Evolutionary conservation across 306 rosid species (phyloP).

Genomic region (Alnus glutinosa): DNA sequence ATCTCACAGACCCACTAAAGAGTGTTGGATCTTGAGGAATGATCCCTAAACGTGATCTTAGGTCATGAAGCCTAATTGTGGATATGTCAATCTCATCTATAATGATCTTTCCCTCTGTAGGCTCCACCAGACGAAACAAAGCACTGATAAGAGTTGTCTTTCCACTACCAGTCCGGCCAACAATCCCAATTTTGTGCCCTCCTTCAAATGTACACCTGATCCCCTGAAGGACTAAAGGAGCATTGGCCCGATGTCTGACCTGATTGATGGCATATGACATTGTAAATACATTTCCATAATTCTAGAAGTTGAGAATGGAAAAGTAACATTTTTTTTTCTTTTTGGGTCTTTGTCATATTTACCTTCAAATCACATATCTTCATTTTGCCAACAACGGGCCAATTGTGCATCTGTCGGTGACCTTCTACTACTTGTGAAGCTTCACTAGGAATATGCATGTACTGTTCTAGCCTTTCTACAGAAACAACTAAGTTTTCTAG

Average conservation of each 20-base stretch:
- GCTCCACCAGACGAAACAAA: conserved; percentile 38
- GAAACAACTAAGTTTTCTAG: conserved; percentile 32
- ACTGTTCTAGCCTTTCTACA: conserved; percentile 38
- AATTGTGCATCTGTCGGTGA: conserved; percentile 24
- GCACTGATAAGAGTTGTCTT: conserved; percentile 40
- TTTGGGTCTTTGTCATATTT: background rate
- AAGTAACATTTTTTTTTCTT: too few species aligned
- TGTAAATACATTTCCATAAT: background rate
- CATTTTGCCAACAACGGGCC: conserved; percentile 35
- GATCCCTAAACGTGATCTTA: conserved; percentile 34
- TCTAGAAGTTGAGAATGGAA: background rate
- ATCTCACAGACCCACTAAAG: conserved; percentile 37
- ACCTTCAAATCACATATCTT: conserved; percentile 39
- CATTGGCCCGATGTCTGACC: conserved; percentile 32
- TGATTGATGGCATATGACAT: conserved; percentile 9
- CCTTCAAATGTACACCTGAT: conserved; percentile 35
- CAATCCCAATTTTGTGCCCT: conserved; percentile 35
- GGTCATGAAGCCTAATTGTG: conserved; percentile 34
- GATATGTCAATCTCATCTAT: conserved; percentile 32
- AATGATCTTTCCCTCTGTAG: conserved; percentile 32
- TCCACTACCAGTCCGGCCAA: conserved; percentile 47
- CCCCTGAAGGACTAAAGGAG: conserved; percentile 33
- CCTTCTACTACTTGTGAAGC: conserved; percentile 24
- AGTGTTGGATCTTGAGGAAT: conserved; percentile 42
- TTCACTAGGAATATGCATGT: conserved; percentile 40